These are phyloP conservation scores for bread wheat (Triticum aestivum) DNA, from an alignment of 176 grass and related monocot genomes.

Conservation along the genomic window IWGSC_CS_RefSeq_v2.1 NC_057799.1:640570032-640570531, in stretches of 20 bases:
- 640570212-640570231: not conserved
- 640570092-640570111: not conserved
- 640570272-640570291: not conserved
- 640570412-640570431: slow-evolving; percentile 16
- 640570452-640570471: slow-evolving; percentile 78
- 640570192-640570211: not conserved
- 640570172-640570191: not conserved
- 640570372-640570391: not conserved
- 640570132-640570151: not conserved
- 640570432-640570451: slow-evolving; percentile 57
- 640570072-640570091: not conserved
- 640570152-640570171: not conserved
- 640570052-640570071: not conserved
- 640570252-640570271: not conserved
- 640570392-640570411: not conserved
- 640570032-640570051: not conserved
- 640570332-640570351: not conserved
- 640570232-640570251: not conserved
- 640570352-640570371: not conserved
- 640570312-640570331: not conserved
- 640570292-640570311: not conserved
- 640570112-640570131: not conserved
- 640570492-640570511: slow-evolving; percentile 23
- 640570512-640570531: not conserved
- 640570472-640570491: slow-evolving; percentile 86